Percentiles rank a stretch among this genome's conserved stretches.
Evolutionary conservation across 2,329 filamentous ascomycete genomes (phyloP).

Genomic region (Cryoendolithus antarcticus): DNA sequence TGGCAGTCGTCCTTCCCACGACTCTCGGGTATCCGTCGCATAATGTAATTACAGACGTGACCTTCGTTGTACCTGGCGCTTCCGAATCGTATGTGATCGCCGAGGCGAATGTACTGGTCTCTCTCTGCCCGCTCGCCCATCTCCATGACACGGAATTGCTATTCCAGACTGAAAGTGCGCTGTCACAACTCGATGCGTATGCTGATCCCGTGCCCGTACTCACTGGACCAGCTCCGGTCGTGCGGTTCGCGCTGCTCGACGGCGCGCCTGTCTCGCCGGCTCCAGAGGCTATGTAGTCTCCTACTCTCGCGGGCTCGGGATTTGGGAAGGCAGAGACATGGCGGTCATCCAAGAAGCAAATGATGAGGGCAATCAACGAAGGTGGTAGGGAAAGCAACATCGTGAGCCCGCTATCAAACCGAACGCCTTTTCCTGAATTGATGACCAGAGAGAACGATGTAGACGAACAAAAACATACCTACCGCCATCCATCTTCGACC

Average conservation of each 20-base stretch:
- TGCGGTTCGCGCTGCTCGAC: background rate
- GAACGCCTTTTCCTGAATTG: no score
- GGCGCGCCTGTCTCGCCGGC: background rate
- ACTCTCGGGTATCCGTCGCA: conserved; percentile 14
- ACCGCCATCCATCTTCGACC: no score
- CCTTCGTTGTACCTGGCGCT: conserved; percentile 2
- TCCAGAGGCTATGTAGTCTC: conserved; percentile 4
- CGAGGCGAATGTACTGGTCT: conserved; percentile 3
- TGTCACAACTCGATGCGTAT: conserved; percentile 3
- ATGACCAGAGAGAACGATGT: no score
- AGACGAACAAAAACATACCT: no score
- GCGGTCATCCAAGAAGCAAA: conserved; percentile 1
- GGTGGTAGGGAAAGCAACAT: conserved; percentile 3
- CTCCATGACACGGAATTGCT: conserved; percentile 1
- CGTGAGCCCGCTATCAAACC: background rate
- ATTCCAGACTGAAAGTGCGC: conserved; percentile 2
- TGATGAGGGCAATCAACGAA: conserved; percentile 2
- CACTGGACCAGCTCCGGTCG: background rate
- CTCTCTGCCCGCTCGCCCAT: background rate
- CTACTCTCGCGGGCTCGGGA: background rate
- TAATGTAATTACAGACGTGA: conserved; percentile 7
- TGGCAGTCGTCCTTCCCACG: conserved; percentile 3
- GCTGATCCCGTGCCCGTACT: conserved; percentile 3
- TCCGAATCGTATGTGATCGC: conserved; percentile 1
- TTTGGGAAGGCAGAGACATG: conserved; percentile 1